phyloP scores from a whole-genome alignment of 768 basidiomycete genomes.

The Dentipellis fragilis region DNA sequence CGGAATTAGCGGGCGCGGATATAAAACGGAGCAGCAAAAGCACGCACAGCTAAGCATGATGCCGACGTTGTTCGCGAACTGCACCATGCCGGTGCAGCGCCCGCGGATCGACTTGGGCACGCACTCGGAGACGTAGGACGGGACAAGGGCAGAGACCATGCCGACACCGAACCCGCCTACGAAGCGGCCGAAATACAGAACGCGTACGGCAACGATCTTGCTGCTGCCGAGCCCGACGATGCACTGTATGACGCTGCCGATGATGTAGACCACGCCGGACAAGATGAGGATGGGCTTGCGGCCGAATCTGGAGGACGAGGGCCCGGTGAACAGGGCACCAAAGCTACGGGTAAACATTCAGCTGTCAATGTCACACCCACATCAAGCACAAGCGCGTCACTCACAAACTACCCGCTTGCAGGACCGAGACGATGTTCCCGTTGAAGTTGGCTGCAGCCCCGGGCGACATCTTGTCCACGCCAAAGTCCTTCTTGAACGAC shows the following conservation, averaged over 20 bases:
- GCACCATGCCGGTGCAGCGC: slow-evolving; percentile 37
- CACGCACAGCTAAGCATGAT: slow-evolving; percentile 26
- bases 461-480: slow-evolving; percentile 28
- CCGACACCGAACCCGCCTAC: slow-evolving; percentile 54
- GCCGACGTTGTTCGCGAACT: slow-evolving; percentile 21
- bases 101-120: slow-evolving; percentile 38
- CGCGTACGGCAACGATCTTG: slow-evolving; percentile 23
- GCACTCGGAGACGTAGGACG: slow-evolving; percentile 43
- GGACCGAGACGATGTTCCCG: slow-evolving; percentile 42
- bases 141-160: slow-evolving; percentile 38
- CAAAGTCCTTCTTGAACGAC: slow-evolving; percentile 41
- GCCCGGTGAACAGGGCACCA: slow-evolving; percentile 32
- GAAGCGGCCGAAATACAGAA: slow-evolving; percentile 43
- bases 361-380: background rate
- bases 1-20: background rate
- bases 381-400: slow-evolving; percentile 10
- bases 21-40: background rate
- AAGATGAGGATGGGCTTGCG: slow-evolving; percentile 34
- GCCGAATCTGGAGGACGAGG: slow-evolving; percentile 32
- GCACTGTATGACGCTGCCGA: slow-evolving; percentile 39
- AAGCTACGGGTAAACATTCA: slow-evolving; percentile 23
- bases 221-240: slow-evolving; percentile 32
- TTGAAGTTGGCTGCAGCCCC: slow-evolving; percentile 30
- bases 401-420: slow-evolving; percentile 41
- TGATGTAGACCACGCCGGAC: slow-evolving; percentile 35